Conservation (phyloP, 805 yeast species). For the Blastobotrys americana region DNA sequence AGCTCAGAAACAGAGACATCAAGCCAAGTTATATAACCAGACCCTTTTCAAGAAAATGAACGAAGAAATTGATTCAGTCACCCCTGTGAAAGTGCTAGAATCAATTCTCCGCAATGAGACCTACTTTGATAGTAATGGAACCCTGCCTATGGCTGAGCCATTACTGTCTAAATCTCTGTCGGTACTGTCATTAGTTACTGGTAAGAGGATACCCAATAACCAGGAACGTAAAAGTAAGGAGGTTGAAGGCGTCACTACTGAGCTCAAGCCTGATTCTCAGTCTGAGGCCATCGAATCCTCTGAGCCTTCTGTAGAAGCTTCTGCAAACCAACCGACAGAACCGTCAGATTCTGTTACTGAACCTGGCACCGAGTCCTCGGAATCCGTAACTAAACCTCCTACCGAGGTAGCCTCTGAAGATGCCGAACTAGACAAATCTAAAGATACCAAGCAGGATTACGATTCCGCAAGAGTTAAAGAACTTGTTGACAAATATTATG, state of each 20-base stretch:
- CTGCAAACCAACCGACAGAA: no score
- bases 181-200: conserved; percentile 22
- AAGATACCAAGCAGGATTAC: not conserved
- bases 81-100: conserved; percentile 31
- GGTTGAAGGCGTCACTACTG: no score
- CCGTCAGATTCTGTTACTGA: no score
- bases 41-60: conserved; percentile 38
- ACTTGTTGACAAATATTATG: conserved; percentile 11
- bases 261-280: conserved; percentile 21
- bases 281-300: conserved; percentile 25
- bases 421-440: not conserved
- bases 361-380: conserved; percentile 4
- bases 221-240: not conserved
- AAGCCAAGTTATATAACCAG: conserved; percentile 32
- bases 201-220: conserved; percentile 13
- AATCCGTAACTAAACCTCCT: conserved; percentile 1
- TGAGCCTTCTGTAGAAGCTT: conserved; percentile 5
- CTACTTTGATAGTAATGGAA: conserved; percentile 13
- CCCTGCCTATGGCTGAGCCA: conserved; percentile 14
- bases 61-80: conserved; percentile 25
- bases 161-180: conserved; percentile 15
- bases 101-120: conserved; percentile 20
- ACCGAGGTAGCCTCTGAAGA: conserved; percentile 17
- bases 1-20: conserved; percentile 8
- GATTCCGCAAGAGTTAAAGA: conserved; percentile 1